Percentiles rank a stretch among this genome's conserved stretches.
These are phyloP conservation scores for Podospora tetraspora DNA, from an alignment of 495 filamentous ascomycete species.

Conservation along the genomic window DNA sequence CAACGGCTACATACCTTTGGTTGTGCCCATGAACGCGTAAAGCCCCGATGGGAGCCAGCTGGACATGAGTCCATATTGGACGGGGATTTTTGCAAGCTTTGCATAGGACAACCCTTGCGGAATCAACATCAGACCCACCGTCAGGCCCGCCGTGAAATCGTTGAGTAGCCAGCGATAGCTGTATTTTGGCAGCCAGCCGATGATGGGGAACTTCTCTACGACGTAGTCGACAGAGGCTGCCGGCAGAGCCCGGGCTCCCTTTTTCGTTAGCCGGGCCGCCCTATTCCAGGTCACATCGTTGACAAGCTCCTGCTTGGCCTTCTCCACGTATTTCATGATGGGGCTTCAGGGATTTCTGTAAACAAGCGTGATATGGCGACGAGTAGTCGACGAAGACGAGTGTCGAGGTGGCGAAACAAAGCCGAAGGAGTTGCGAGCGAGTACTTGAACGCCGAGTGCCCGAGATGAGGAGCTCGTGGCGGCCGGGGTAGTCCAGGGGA, in stretches of 20 bases:
- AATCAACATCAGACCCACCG: constrained; percentile 48
- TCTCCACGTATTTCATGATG: constrained; percentile 15
- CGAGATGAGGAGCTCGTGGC: background rate
- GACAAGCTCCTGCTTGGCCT: constrained; percentile 26
- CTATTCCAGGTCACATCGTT: constrained; percentile 36
- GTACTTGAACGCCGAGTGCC: background rate
- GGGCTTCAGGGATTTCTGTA: background rate
- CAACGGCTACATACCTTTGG: constrained; percentile 39
- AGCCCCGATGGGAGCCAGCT: constrained; percentile 48
- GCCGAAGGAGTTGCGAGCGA: background rate
- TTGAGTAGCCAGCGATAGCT: constrained; percentile 44
- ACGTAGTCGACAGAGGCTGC: constrained; percentile 40
- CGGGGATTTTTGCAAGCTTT: constrained; percentile 49
- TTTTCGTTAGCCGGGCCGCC: constrained; percentile 26
- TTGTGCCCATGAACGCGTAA: constrained; percentile 51
- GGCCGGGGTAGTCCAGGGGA: background rate
- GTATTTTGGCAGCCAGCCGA: constrained; percentile 48
- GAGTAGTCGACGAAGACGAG: background rate
- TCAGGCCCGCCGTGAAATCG: constrained; percentile 47
- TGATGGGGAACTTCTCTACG: constrained; percentile 48
- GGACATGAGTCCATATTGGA: constrained; percentile 48
- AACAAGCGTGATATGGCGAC: background rate
- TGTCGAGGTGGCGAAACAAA: background rate
- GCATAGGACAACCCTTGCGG: constrained; percentile 49
- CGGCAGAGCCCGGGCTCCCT: constrained; percentile 31